phyloP scores from a whole-genome alignment of 441 rosid species.

The Erodium moschatum region DNA sequence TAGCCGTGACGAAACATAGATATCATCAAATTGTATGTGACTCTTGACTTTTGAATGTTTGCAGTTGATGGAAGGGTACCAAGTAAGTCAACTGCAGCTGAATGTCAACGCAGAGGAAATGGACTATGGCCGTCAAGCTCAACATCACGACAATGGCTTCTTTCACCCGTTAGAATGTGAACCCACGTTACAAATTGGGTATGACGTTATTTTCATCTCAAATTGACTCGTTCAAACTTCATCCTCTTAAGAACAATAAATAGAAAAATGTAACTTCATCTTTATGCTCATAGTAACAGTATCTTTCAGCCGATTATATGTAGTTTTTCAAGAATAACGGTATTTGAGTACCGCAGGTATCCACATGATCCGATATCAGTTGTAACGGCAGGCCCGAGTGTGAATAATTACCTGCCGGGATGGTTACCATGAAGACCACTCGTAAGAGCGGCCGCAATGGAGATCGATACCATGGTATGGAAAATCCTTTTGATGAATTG shows the following conservation, averaged over 20 bases:
- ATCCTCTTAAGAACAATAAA: too few species aligned
- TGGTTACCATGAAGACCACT: slow-evolving; percentile 58
- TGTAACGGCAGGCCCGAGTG: slow-evolving; percentile 44
- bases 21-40: too few species aligned
- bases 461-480: not conserved
- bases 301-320: too few species aligned
- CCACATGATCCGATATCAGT: slow-evolving; percentile 36
- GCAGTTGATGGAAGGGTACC: slow-evolving; percentile 88
- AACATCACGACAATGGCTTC: slow-evolving; percentile 55
- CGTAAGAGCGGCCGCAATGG: too few species aligned
- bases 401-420: slow-evolving; percentile 75
- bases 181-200: slow-evolving; percentile 92
- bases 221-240: too few species aligned
- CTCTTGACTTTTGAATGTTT: too few species aligned
- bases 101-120: slow-evolving; percentile 53
- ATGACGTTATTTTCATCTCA: slow-evolving; percentile 10
- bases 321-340: too few species aligned
- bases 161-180: slow-evolving; percentile 85
- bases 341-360: slow-evolving; percentile 34
- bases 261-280: too few species aligned
- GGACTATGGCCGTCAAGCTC: slow-evolving; percentile 44
- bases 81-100: slow-evolving; percentile 52
- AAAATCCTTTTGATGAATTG: not conserved
- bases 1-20: too few species aligned
- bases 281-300: too few species aligned